Conservation (phyloP, 1,284 basidiomycete genomes). For the Megacollybia platyphylla region DNA sequence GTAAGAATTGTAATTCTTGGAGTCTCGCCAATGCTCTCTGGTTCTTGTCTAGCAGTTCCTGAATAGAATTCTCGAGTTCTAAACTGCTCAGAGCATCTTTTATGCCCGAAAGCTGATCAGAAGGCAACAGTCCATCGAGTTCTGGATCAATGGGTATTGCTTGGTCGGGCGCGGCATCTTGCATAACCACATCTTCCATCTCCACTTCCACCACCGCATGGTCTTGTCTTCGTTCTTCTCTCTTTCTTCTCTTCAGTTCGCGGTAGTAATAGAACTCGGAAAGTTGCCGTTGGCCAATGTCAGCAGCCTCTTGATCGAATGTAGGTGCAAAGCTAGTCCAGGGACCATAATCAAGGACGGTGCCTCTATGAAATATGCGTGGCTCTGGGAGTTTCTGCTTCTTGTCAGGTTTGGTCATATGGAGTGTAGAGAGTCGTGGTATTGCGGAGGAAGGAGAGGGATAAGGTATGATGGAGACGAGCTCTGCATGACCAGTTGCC, state of each 20-base stretch:
- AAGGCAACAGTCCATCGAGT: slow-evolving; percentile 40
- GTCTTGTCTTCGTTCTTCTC: slow-evolving; percentile 19
- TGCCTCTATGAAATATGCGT: slow-evolving; percentile 43
- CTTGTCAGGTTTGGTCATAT: not conserved
- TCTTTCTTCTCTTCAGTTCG: not conserved
- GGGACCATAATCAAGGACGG: slow-evolving; percentile 66
- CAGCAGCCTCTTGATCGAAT: slow-evolving; percentile 60
- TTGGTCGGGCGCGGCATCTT: slow-evolving; percentile 5
- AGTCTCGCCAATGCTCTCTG: slow-evolving; percentile 46
- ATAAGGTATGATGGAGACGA: slow-evolving; percentile 58
- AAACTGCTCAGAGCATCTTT: slow-evolving; percentile 43
- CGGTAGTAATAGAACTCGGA: slow-evolving; percentile 40
- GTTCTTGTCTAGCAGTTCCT: slow-evolving; percentile 54
- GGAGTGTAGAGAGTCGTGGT: slow-evolving; percentile 3
- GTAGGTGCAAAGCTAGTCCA: slow-evolving; percentile 64
- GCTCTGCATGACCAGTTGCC: slow-evolving; percentile 54
- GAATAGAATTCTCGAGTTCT: slow-evolving; percentile 53
- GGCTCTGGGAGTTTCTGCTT: slow-evolving; percentile 20
- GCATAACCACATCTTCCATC: slow-evolving; percentile 5
- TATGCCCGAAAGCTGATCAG: slow-evolving; percentile 38
- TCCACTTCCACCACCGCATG: slow-evolving; percentile 11
- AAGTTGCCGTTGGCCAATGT: slow-evolving; percentile 47
- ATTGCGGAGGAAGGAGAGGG: slow-evolving; percentile 26
- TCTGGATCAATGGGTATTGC: slow-evolving; percentile 18
- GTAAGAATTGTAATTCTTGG: slow-evolving; percentile 46